These are phyloP conservation scores for Neofusicoccum parvum DNA, from an alignment of 2,329 filamentous ascomycete genomes.

Conservation along the genomic window DNA sequence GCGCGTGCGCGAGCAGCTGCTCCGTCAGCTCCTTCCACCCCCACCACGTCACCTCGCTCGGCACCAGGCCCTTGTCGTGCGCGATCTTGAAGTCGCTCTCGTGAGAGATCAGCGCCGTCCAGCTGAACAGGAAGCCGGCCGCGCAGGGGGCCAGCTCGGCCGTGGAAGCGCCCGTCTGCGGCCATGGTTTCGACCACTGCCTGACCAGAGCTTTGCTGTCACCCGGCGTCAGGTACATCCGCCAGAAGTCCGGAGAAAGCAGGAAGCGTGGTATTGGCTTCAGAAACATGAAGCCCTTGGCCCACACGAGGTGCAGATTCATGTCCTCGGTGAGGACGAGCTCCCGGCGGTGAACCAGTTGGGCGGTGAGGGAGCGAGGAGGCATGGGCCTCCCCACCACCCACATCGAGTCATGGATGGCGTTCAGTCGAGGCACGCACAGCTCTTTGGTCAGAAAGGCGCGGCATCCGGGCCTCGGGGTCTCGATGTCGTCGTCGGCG, in stretches of 20 bases:
- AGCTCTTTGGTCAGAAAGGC: neutral
- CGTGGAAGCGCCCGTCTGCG: no score
- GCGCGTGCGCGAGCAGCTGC: neutral
- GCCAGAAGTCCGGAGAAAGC: conserved; percentile 36
- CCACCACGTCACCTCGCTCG: conserved; percentile 25
- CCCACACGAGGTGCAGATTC: conserved; percentile 20
- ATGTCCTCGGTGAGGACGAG: conserved; percentile 21
- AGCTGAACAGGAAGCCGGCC: conserved; percentile 42
- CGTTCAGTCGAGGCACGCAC: neutral
- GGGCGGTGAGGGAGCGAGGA: conserved; percentile 19
- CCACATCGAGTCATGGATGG: neutral
- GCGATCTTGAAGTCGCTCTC: conserved; percentile 41
- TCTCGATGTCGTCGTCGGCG: no score
- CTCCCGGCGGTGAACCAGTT: neutral
- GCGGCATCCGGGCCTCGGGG: no score
- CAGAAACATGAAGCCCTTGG: conserved; percentile 32
- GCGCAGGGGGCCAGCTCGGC: neutral
- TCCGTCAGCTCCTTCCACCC: neutral
- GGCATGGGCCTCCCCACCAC: neutral
- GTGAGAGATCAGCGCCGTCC: conserved; percentile 40
- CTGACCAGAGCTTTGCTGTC: no score
- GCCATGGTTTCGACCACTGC: no score
- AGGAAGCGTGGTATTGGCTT: conserved; percentile 40
- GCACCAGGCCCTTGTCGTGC: conserved; percentile 33
- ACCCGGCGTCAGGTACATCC: neutral